Evolutionary conservation across 73 alveolate genomes (phyloP), one percentile per base, ranked within the genome.

Genomic region (Paramecium bursaria): DNA sequence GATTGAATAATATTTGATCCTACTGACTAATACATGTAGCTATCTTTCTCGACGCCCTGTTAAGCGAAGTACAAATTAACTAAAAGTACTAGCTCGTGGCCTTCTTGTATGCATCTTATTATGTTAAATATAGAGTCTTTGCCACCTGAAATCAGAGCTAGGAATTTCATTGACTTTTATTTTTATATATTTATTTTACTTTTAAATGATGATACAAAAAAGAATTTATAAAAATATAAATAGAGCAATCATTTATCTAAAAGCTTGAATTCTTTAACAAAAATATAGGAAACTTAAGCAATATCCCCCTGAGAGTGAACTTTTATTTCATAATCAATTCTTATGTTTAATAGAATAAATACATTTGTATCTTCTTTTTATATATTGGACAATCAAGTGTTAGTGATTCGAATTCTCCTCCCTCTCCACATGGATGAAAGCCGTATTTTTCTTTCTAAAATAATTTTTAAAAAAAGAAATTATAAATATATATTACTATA

Each of bases 361-460:
- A 55, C 54, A 85, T 46, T n/a, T 46, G 17, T 19, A 75, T 75
- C 21, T 25, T 74, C 21, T 85, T 39, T 50, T 87, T 88, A 74
- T 86, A 93, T 3, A 95, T 77, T 10, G 98, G 97, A 53, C 98
- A 89, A 86, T 96, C 98, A 50, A 94, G 74, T 39, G 96, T 95
- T 0, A 93, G 87, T 6, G 96, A 86, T 87, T 96, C 99, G 80
- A 89, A 96, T 75, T 96, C 99, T 7, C 99, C 99, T n/a, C 99
- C 99, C 86, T 96, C 99, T 11, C 99, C 99, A 88, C 98, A 93
- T 7, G 95, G 97, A 88, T 96, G 94, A 48, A 96, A 90, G 19
- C 94, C 94, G 86, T 85, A 95, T 86, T 94, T 80, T 48, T 88
- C 91, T 74, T 86, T 88, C 93, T 85, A 88, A 76, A 27, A n/a